Base-by-base conservation (phyloP, 345 rosid genomes). In the Camelina laxa region DNA sequence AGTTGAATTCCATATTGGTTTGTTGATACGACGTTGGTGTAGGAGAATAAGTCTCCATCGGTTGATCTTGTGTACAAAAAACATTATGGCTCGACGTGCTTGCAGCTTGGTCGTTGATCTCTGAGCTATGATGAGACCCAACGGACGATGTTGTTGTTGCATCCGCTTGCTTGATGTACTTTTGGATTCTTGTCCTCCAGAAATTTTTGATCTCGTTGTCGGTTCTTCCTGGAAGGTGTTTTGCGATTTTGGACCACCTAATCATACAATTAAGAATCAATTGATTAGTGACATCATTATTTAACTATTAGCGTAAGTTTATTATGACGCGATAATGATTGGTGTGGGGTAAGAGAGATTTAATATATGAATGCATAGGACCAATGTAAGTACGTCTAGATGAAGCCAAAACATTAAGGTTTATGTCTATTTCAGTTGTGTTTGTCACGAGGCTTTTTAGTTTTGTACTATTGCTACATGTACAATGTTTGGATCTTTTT, bases 111-210 rank as follows among this genome's bases (percentile, higher is more conserved):
- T 82, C 84, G 16, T 77, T 84, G 55, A 68, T 69, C 24, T 87
- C 87, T 1, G 85, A 81, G 53, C 79, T 73, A 33, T 80, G 83
- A 27, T 74, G 79, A 16, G 82, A 77, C 48, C 80, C 88, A 41
- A 78, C 65, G 44, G 81, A 72, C 0, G 85, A 72, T 67, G 65
- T 75, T 38, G 75, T 33, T 70, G 42, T 66, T 45, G 22, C 65
- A 56, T 85, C 91, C 1, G 74, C 78, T 69, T 86, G 93, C 73
- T 91, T 89, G 11, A 88, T 87, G 44, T 92, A 95, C 71, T 96
- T 92, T 83, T 96, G 98, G 74, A 96, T 89, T 76, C 91, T 84
- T 2, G 98, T 92, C 79, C 99, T 92, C 98, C 99, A 96, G 61
- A 81, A 96, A 17, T 96, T 96, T 77, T 96, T 96, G 71, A 96